phyloP scores from a whole-genome alignment of 306 rosid genomes.

The Trifolium dubium region DNA sequence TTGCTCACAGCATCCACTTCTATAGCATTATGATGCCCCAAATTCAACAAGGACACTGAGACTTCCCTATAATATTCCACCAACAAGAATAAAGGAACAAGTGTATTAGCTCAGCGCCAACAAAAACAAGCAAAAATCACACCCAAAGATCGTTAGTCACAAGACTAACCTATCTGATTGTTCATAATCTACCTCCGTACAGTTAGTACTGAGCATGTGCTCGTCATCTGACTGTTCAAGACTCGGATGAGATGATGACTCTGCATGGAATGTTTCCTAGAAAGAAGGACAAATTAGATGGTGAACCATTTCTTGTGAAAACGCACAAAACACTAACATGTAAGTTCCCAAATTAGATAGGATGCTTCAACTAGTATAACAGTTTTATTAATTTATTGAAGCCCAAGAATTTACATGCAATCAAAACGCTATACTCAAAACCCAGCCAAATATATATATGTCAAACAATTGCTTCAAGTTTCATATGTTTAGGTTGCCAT shows the following conservation, averaged over 20 bases:
- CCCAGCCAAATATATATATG: neutral
- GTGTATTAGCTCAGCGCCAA: neutral
- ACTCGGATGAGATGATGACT: conserved; percentile 27
- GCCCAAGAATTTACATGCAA: neutral
- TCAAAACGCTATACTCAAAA: neutral
- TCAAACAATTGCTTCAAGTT: neutral
- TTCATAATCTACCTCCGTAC: conserved; percentile 31
- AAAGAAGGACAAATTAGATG: neutral
- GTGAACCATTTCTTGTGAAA: neutral
- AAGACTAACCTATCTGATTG: conserved; percentile 66
- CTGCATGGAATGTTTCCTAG: conserved; percentile 43
- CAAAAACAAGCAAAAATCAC: neutral
- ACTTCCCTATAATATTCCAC: conserved; percentile 57
- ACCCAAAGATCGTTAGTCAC: conserved; percentile 14
- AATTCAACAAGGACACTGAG: conserved; percentile 49
- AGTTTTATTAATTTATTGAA: neutral
- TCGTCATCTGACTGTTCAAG: conserved; percentile 42
- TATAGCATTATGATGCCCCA: conserved; percentile 49
- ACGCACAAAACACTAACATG: conserved; percentile 4
- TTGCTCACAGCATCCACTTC: conserved; percentile 48
- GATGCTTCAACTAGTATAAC: conserved; percentile 1
- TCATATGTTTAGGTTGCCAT: neutral
- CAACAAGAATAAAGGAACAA: conserved; percentile 24
- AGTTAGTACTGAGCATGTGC: conserved; percentile 29
- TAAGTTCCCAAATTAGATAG: conserved; percentile 16